Percentiles rank a stretch among this genome's conserved stretches.
phyloP scores from a whole-genome alignment of 345 rosid species.

The Lepidium didymum region DNA sequence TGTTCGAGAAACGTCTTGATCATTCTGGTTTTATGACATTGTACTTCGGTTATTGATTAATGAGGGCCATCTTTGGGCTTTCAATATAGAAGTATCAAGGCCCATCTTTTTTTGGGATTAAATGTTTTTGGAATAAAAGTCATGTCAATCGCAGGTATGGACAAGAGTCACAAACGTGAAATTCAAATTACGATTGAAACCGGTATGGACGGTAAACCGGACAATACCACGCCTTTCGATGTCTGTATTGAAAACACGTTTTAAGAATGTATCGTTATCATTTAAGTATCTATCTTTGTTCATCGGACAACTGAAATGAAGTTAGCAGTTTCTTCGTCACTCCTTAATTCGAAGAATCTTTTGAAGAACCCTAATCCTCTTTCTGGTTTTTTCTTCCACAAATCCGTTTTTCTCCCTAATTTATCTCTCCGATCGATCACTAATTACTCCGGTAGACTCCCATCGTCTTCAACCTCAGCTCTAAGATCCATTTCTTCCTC shows the following conservation, averaged over 20 bases:
- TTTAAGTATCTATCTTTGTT: neutral
- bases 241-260: neutral
- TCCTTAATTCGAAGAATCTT: constrained; percentile 30
- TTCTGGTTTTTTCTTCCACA: constrained; percentile 12
- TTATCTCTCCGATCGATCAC: neutral
- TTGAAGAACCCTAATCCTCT: constrained; percentile 20
- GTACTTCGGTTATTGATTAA: neutral
- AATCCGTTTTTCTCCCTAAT: constrained; percentile 5
- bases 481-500: constrained; percentile 16
- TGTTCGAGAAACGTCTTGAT: constrained; percentile 19
- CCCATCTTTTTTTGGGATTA: neutral
- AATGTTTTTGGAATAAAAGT: too few species aligned
- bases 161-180: too few species aligned
- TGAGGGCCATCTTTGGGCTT: constrained; percentile 11
- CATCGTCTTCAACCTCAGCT: constrained; percentile 14
- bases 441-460: constrained; percentile 3
- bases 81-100: neutral
- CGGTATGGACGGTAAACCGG: neutral
- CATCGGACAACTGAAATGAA: constrained; percentile 35
- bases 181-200: neutral
- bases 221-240: neutral
- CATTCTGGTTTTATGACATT: neutral
- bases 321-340: constrained; percentile 40
- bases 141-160: too few species aligned
- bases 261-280: neutral